phyloP scores from a whole-genome alignment of 306 rosid species.

The Fragaria iinumae region DNA sequence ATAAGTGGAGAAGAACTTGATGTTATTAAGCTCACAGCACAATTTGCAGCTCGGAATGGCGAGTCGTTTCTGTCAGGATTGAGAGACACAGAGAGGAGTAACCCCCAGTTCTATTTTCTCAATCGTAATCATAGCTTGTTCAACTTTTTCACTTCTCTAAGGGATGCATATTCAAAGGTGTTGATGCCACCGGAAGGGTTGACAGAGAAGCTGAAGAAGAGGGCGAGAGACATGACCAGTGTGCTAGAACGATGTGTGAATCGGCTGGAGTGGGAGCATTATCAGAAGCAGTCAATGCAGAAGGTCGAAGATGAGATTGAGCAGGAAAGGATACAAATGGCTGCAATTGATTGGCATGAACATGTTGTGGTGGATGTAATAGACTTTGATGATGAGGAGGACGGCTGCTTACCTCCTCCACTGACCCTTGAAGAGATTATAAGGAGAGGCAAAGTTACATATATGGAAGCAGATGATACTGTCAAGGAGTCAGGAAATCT shows the following conservation, averaged over 20 bases:
- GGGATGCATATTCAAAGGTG: slow-evolving; percentile 86
- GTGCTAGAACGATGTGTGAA: slow-evolving; percentile 83
- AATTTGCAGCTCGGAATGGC: slow-evolving; percentile 88
- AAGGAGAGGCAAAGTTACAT: slow-evolving; percentile 67
- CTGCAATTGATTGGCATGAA: slow-evolving; percentile 98
- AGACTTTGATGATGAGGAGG: slow-evolving; percentile 94
- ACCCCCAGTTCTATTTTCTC: slow-evolving; percentile 82
- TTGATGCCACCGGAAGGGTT: slow-evolving; percentile 84
- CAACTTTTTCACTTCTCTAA: slow-evolving; percentile 81
- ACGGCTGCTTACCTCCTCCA: slow-evolving; percentile 82
- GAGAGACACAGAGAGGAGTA: slow-evolving; percentile 83
- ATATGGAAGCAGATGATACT: slow-evolving; percentile 52
- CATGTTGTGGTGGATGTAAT: slow-evolving; percentile 83
- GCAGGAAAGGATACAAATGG: slow-evolving; percentile 90
- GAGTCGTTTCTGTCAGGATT: slow-evolving; percentile 77
- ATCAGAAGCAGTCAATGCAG: slow-evolving; percentile 89
- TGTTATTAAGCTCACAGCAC: slow-evolving; percentile 88
- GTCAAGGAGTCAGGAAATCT: slow-evolving; percentile 75
- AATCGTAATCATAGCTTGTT: slow-evolving; percentile 94
- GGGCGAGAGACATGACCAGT: slow-evolving; percentile 71
- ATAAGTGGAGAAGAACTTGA: slow-evolving; percentile 90
- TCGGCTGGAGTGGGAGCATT: slow-evolving; percentile 87
- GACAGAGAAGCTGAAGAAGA: slow-evolving; percentile 74
- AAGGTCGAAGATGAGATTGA: slow-evolving; percentile 90
- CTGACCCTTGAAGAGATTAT: slow-evolving; percentile 92